Conservation (phyloP, 345 rosid genomes). For the Populus euphratica region DNA sequence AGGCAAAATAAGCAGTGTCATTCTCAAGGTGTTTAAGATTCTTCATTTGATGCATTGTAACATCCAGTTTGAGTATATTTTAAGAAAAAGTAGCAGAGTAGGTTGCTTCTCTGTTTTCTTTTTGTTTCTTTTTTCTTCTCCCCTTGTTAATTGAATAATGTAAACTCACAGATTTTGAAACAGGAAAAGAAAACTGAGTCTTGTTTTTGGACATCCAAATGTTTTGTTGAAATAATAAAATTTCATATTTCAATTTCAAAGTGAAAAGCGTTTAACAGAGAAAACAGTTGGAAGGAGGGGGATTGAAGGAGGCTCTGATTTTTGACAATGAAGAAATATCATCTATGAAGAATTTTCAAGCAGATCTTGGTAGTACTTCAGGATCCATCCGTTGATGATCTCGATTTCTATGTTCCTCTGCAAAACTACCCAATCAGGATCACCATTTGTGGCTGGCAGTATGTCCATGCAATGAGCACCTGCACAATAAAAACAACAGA, state of each 20-base stretch:
- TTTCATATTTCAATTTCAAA: neutral
- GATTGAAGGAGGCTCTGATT: neutral
- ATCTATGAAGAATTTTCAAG: neutral
- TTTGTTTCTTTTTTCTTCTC: neutral
- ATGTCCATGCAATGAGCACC: slow-evolving; percentile 32
- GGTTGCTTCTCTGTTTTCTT: neutral
- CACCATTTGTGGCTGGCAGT: neutral
- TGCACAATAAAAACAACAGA: neutral
- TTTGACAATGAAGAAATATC: neutral
- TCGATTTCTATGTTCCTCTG: slow-evolving; percentile 15
- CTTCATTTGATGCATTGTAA: neutral
- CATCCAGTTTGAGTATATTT: neutral
- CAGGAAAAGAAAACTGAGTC: neutral
- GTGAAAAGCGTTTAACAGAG: neutral
- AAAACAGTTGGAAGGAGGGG: neutral
- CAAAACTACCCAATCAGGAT: slow-evolving; percentile 18
- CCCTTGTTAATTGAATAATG: neutral
- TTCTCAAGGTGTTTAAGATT: neutral
- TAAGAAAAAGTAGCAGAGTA: neutral
- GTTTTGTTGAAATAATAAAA: neutral
- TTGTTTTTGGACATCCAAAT: neutral
- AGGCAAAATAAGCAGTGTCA: neutral
- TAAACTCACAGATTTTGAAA: neutral
- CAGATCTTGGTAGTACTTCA: slow-evolving; percentile 16
- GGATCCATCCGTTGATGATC: slow-evolving; percentile 16